A percentile compares a stretch with the other conserved stretches of the same genome.
Conservation (phyloP, 495 filamentous ascomycete genomes). For the Haplographium delicatum region DNA sequence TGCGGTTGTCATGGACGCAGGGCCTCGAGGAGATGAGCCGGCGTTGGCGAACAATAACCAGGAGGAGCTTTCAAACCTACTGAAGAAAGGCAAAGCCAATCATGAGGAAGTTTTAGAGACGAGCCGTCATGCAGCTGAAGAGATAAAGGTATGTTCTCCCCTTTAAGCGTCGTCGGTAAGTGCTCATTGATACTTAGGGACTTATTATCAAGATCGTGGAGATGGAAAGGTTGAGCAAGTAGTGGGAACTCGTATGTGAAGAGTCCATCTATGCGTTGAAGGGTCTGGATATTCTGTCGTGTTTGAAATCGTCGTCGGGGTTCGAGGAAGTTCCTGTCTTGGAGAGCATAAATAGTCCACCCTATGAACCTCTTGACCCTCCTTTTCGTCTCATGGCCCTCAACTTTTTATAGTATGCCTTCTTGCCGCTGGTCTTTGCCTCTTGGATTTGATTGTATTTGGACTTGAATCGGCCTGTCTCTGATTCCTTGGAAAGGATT, state of each 20-base stretch:
- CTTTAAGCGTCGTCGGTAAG: background rate
- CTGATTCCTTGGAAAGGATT: constrained; percentile 60
- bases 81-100: constrained; percentile 61
- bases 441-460: constrained; percentile 68
- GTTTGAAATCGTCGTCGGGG: background rate
- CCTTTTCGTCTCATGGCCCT: constrained; percentile 31
- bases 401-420: constrained; percentile 63
- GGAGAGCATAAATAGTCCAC: background rate
- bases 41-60: constrained; percentile 33
- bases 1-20: constrained; percentile 58
- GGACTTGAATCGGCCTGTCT: constrained; percentile 55
- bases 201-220: constrained; percentile 19
- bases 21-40: constrained; percentile 52
- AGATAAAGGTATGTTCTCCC: constrained; percentile 53
- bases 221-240: constrained; percentile 3
- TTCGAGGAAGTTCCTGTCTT: background rate
- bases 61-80: constrained; percentile 47
- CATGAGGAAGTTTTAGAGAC: constrained; percentile 70
- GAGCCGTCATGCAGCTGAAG: constrained; percentile 54
- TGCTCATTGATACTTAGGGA: constrained; percentile 4
- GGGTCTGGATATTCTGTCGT: too few species aligned
- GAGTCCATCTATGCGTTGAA: too few species aligned
- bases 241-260: background rate
- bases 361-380: constrained; percentile 2
- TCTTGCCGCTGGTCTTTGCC: constrained; percentile 66